Conservation (phyloP, 2,329 filamentous ascomycete species). For the Rutstroemia sp. region DNA sequence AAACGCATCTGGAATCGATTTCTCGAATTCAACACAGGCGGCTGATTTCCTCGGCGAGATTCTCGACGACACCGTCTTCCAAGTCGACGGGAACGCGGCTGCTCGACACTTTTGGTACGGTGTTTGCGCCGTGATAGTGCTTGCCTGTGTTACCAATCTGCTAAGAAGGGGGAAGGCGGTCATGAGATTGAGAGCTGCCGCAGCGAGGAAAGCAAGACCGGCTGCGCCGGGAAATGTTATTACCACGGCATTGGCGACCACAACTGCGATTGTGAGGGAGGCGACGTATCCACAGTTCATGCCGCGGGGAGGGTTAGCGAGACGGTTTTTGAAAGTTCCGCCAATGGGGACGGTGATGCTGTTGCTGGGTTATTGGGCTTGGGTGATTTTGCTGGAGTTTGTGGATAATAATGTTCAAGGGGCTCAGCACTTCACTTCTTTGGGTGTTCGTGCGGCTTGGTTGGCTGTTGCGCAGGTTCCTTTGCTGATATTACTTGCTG, state of each 20-base stretch:
- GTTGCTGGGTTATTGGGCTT: constrained; percentile 32
- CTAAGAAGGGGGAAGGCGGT: constrained; percentile 20
- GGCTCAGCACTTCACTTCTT: constrained; percentile 20
- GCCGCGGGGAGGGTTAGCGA: constrained; percentile 11
- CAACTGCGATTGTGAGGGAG: constrained; percentile 30
- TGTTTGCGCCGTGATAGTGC: constrained; percentile 29
- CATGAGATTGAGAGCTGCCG: constrained; percentile 30
- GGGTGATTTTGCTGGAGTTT: constrained; percentile 33
- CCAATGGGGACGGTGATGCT: constrained; percentile 32
- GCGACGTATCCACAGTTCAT: constrained; percentile 30
- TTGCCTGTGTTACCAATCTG: constrained; percentile 29
- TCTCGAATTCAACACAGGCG: constrained; percentile 32
- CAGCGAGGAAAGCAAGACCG: constrained; percentile 26
- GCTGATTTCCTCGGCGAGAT: constrained; percentile 30
- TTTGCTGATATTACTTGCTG: constrained; percentile 53
- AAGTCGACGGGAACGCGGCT: constrained; percentile 30
- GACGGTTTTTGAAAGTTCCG: constrained; percentile 20
- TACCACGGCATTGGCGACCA: constrained; percentile 22
- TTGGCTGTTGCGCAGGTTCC: constrained; percentile 57
- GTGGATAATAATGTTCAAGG: constrained; percentile 29
- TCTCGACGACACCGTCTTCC: constrained; percentile 31
- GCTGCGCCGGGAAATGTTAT: constrained; percentile 27
- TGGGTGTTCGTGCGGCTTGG: constrained; percentile 61
- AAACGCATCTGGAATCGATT: constrained; percentile 30
- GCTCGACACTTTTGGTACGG: constrained; percentile 35